These are phyloP conservation scores for Scedosporium minutisporum DNA, from an alignment of 2,329 filamentous ascomycete species.

Conservation along the genomic window DNA sequence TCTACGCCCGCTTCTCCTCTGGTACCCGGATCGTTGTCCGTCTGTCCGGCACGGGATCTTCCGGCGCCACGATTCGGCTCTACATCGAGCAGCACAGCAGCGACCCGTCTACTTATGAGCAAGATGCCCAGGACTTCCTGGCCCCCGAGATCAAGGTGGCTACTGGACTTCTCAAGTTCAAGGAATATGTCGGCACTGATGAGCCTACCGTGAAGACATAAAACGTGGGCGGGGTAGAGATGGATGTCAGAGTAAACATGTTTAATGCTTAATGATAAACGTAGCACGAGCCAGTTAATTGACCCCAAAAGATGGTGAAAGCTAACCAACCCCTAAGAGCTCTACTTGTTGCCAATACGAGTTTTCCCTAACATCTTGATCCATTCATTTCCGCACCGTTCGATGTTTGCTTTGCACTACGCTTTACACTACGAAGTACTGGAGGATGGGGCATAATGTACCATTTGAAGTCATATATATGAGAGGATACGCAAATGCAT, in stretches of 20 bases:
- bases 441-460: not conserved
- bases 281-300: conserved; percentile 10
- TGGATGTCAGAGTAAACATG: not conserved
- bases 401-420: not conserved
- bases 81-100: conserved; percentile 94
- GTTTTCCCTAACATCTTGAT: too few relatives aligned
- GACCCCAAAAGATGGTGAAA: conserved; percentile 1
- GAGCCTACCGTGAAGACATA: conserved; percentile 97
- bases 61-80: conserved; percentile 88
- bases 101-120: conserved; percentile 65
- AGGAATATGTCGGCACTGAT: conserved; percentile 84
- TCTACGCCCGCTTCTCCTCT: conserved; percentile 89
- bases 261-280: not conserved
- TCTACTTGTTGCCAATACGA: too few relatives aligned
- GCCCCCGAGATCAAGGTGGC: conserved; percentile 82
- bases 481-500: not conserved
- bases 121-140: conserved; percentile 89
- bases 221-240: conserved; percentile 5
- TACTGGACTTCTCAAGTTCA: conserved; percentile 77
- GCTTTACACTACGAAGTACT: not conserved
- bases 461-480: not conserved
- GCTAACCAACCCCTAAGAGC: not conserved
- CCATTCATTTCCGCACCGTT: not conserved
- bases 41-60: conserved; percentile 88
- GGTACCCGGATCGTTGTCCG: conserved; percentile 92